Evolutionary conservation across 805 yeast species (phyloP).

Genomic region (Metschnikowia henanensis): DNA sequence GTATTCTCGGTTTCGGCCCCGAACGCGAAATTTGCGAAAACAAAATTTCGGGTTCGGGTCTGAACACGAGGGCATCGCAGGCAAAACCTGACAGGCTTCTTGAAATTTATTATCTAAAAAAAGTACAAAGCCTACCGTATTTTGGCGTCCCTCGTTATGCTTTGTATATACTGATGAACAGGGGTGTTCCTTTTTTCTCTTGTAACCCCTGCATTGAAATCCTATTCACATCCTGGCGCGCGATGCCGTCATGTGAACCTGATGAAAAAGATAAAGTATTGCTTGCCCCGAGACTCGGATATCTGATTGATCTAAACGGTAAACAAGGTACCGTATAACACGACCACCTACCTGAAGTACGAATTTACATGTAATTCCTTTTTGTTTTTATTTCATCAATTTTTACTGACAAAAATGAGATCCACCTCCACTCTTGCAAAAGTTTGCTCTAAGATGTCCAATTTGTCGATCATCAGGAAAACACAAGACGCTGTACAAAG

Average conservation of each 20-base stretch:
- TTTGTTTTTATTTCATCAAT: neutral
- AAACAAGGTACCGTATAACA: neutral
- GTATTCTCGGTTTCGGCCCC: no score
- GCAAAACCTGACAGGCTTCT: no score
- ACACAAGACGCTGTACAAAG: slow-evolving; percentile 11
- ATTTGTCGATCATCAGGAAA: slow-evolving; percentile 5
- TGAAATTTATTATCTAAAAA: no score
- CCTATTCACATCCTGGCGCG: no score
- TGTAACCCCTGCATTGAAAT: neutral
- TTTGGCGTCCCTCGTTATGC: no score
- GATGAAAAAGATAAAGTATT: slow-evolving; percentile 10
- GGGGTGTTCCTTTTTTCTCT: no score
- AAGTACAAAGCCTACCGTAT: no score
- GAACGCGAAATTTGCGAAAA: no score
- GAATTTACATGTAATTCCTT: neutral
- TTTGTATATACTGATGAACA: no score
- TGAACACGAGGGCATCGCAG: no score
- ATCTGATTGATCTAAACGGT: slow-evolving; percentile 1
- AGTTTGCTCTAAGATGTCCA: neutral
- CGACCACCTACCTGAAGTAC: neutral
- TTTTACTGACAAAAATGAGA: neutral
- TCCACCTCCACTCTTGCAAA: neutral
- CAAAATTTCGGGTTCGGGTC: no score
- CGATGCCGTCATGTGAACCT: no score
- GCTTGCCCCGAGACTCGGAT: slow-evolving; percentile 1